Evolutionary conservation across 306 rosid genomes (phyloP).

Genomic region (Lathyrus sativus): DNA sequence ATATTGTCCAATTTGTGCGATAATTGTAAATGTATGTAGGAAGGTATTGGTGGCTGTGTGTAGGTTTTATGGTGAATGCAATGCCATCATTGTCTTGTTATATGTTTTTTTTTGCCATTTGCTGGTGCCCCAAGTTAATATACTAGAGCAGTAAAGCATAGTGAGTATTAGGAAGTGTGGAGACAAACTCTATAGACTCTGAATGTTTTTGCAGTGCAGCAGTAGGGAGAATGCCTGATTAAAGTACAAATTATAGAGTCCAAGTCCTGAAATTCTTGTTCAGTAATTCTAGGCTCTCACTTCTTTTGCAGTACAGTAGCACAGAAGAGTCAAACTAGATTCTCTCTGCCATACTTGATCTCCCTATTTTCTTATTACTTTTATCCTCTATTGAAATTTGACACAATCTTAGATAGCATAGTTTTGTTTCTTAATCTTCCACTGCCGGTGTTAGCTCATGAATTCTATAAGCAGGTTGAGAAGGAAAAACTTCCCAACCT

Average conservation of each 20-base stretch:
- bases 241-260: conserved; percentile 13
- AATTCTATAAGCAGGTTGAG: background rate
- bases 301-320: conserved; percentile 14
- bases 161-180: conserved; percentile 3
- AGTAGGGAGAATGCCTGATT: conserved; percentile 1
- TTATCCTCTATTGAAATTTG: conserved; percentile 1
- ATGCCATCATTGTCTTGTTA: conserved; percentile 2
- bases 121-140: background rate
- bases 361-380: background rate
- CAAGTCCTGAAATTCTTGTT: background rate
- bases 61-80: conserved; percentile 26
- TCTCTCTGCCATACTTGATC: background rate
- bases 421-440: too few species aligned
- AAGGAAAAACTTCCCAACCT: background rate
- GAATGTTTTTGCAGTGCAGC: background rate
- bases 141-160: background rate
- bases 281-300: background rate
- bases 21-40: conserved; percentile 35
- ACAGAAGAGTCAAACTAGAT: background rate
- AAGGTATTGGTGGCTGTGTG: conserved; percentile 10
- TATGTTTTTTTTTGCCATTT: conserved; percentile 22
- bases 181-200: conserved; percentile 14
- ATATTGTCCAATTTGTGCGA: conserved; percentile 25
- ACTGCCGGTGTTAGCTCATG: background rate
- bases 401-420: background rate